Percentiles rank a stretch among this genome's conserved stretches.
Evolutionary conservation across 164 flowering plant species (phyloP).

Genomic region (Hamamelis virginiana): DNA sequence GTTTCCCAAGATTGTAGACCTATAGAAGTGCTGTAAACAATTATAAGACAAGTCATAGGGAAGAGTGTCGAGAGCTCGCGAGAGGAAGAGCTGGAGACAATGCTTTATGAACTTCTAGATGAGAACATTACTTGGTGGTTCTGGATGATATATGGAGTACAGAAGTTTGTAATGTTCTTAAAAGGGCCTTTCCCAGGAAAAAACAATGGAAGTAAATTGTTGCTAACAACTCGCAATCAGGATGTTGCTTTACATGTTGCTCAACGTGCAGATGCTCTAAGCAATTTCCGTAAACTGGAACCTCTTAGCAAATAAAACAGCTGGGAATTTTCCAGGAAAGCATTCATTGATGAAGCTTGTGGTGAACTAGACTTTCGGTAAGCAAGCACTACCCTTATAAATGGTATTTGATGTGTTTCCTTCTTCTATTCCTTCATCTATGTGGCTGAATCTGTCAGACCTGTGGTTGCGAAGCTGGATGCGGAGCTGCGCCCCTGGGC

Average conservation of each 20-base stretch:
- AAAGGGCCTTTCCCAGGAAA: background rate
- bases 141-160: slow-evolving; percentile 11
- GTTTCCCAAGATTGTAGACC: background rate
- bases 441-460: no score
- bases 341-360: background rate
- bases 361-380: no score
- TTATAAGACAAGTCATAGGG: no score
- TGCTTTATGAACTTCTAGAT: background rate
- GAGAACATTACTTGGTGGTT: slow-evolving; percentile 3
- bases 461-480: no score
- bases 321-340: slow-evolving; percentile 6
- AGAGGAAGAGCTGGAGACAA: background rate
- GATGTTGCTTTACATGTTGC: background rate
- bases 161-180: background rate
- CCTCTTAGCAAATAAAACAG: background rate
- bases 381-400: no score
- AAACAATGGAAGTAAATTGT: slow-evolving; percentile 9
- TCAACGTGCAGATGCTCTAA: slow-evolving; percentile 4
- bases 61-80: no score
- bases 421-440: no score
- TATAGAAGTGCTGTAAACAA: no score
- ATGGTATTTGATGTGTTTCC: no score
- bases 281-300: background rate
- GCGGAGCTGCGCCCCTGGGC: no score
- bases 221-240: slow-evolving; percentile 12